Evolutionary conservation across 2,329 filamentous ascomycete genomes (phyloP).

Genomic region (Claviceps purpurea): DNA sequence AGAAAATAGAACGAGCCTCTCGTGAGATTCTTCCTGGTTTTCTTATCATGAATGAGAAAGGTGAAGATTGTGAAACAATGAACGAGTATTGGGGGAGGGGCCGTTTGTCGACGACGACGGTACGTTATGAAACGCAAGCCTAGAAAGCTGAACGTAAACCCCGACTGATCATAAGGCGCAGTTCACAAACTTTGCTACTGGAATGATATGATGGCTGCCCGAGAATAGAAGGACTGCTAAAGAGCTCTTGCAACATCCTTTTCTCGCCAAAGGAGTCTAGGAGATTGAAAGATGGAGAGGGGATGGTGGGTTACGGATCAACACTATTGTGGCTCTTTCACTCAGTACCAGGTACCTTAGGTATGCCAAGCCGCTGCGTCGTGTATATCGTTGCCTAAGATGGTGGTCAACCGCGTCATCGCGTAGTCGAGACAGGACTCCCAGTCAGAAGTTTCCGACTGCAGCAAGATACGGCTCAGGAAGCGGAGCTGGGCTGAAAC

Average conservation of each 20-base stretch:
- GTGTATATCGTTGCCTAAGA: too few relatives aligned
- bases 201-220: slow-evolving; percentile 15
- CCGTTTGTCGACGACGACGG: slow-evolving; percentile 10
- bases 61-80: slow-evolving; percentile 8
- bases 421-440: too few relatives aligned
- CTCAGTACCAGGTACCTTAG: too few relatives aligned
- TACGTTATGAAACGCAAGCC: slow-evolving; percentile 1
- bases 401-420: too few relatives aligned
- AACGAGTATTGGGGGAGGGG: slow-evolving; percentile 11
- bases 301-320: too few relatives aligned
- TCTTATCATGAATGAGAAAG: background rate
- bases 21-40: slow-evolving; percentile 4
- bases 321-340: too few relatives aligned
- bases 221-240: slow-evolving; percentile 13
- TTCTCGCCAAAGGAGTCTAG: background rate
- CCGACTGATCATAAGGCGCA: slow-evolving; percentile 12
- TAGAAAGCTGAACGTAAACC: slow-evolving; percentile 5
- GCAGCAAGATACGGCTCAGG: too few relatives aligned
- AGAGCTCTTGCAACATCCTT: slow-evolving; percentile 9
- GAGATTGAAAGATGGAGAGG: too few relatives aligned
- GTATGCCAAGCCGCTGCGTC: too few relatives aligned
- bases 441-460: too few relatives aligned
- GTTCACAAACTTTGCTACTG: slow-evolving; percentile 12
- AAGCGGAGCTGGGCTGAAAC: too few relatives aligned
- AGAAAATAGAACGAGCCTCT: slow-evolving; percentile 9